Base-by-base conservation (phyloP, 805 yeast species). In the Suhomyces kilbournensis region DNA sequence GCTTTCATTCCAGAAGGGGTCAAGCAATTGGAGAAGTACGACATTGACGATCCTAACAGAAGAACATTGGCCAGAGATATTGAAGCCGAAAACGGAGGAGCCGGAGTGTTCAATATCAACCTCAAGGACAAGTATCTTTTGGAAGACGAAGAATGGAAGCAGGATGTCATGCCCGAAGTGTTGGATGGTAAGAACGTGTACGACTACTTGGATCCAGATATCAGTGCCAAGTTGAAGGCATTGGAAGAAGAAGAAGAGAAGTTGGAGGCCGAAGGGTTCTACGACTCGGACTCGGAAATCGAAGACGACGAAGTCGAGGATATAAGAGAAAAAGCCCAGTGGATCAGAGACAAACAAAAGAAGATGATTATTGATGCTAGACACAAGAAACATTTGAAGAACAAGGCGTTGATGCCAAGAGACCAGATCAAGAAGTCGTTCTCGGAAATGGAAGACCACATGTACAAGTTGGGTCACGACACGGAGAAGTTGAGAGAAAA, bases 141-240 rank as follows among this genome's bases (percentile, higher is more conserved):
- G 61, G 99, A 93, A 61, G 93, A 94, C 68, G 98, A 93, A 49
- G 96, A 90, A 58, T 94, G 99, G 99, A 93, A 93, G 81, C 84
- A 90, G 60, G 99, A 94, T 72, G 81, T 87, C 56, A 90, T 94
- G 90, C 99, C 99, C 25, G 99, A 94, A 78, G 81, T 94, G 50
- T 77, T 94, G 68, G 91, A 94, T 66, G 99, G 99, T 74, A 88
- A 84, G 77, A 94, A 94, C 68, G 97, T 94, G 53, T 93, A 91
- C 74, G 99, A 94, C 74, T 94, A 88, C 86, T 80, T 94, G 70
- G 99, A 94, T 66, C 90, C 97, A 43, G 99, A 94, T 61, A 94
- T 94, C 67, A 88, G 91, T 47, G 87, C 90, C 59, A 94, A 94
- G 75, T 81, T 94, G 67, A 90, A 90, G 73, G 97, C 96, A 15